Evolutionary conservation across 352 stramenopile species (phyloP), one percentile per base, ranked within the genome.

Genomic region (Phytopythium vexans): DNA sequence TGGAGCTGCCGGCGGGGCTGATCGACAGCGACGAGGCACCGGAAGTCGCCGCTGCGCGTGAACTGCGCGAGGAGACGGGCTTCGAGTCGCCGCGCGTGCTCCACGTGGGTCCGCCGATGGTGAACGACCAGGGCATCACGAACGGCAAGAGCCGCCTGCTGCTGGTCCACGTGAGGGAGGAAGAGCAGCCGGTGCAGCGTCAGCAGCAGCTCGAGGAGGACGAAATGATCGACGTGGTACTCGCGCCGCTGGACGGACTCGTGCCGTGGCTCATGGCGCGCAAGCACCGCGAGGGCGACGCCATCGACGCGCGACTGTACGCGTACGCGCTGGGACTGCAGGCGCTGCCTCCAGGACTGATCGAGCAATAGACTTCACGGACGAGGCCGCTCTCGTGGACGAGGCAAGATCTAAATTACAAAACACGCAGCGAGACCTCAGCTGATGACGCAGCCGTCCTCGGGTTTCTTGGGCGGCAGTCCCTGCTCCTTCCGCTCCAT

Each of bases 1-100:
- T 98, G 41, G 91, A 98, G 66, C 76, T 97, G 12, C 91, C 91
- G 1, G 90, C 91, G 8, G 90, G 93, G 11, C 77, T 98, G 21
- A 97, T 98, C 61, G 93, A 97, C 61, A 60, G 60, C 14, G 68
- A 75, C 8, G 90, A 98, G 56, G 74, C 74, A 1, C 71, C 83
- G 0, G 85, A 86, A 49, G 41, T 64, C 31, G 88, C 91, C 1
- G 93, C 90, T 6, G 60, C 82, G 31, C 63, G 90, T 6, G 90
- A 98, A 65, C 73, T 98, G 8, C 60, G 70, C 1, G 91, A 98
- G 68, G 91, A 97, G 65, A 98, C 91, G 8, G 89, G 89, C 15
- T 97, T 89, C 55, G 56, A 82, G 0, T 88, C 78, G 41, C 72
- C 68, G 12, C 64, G 68, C 3, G 77, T 88, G 61, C 64, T 87